Conservation (phyloP, 192 early-diverging fungal species). For the Coemansia sp. region DNA sequence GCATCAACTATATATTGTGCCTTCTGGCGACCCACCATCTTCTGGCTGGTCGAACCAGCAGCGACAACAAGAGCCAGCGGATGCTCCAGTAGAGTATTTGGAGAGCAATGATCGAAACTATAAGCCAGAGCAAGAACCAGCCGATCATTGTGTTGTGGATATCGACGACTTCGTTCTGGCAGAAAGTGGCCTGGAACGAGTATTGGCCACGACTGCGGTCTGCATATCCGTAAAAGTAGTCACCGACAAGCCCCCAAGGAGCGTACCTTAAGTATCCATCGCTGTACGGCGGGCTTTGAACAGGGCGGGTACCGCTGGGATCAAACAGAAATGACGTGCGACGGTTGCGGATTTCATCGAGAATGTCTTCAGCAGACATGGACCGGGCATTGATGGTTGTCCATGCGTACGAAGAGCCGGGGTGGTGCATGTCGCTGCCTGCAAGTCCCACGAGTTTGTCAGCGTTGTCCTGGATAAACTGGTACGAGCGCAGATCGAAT, state of each 20-base stretch:
- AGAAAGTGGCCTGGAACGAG: conserved; percentile 62
- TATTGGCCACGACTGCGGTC: conserved; percentile 62
- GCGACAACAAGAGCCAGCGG: conserved; percentile 32
- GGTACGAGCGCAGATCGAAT: conserved; percentile 62
- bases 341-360: conserved; percentile 56
- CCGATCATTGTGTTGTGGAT: conserved; percentile 50
- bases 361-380: conserved; percentile 45
- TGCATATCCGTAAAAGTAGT: conserved; percentile 65
- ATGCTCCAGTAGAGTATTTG: conserved; percentile 42
- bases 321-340: conserved; percentile 62
- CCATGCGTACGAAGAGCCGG: conserved; percentile 60
- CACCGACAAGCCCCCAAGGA: conserved; percentile 58
- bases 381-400: conserved; percentile 53
- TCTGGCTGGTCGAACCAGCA: conserved; percentile 7
- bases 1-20: neutral
- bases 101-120: conserved; percentile 30
- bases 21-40: neutral
- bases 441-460: conserved; percentile 55
- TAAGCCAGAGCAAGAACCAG: conserved; percentile 47
- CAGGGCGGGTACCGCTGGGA: conserved; percentile 58
- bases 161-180: conserved; percentile 56
- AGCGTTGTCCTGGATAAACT: conserved; percentile 45
- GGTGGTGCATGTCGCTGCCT: conserved; percentile 66
- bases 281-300: conserved; percentile 46
- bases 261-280: conserved; percentile 49